Percentiles rank a stretch among this genome's conserved stretches.
Conservation (phyloP, 108 stramenopile genomes). For the Parietichytrium sp. region DNA sequence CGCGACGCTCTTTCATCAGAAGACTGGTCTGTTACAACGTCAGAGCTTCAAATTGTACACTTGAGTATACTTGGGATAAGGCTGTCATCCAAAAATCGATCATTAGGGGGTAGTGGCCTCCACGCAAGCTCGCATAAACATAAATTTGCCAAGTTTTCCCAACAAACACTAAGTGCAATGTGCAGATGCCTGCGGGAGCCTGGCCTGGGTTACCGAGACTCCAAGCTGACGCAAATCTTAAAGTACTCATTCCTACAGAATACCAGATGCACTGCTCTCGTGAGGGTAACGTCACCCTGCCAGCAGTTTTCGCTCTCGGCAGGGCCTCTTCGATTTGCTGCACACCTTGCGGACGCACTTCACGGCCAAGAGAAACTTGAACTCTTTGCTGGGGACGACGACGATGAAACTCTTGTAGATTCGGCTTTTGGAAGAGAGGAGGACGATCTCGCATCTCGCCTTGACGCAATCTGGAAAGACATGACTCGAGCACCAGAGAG, state of each 20-base stretch:
- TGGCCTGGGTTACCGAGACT: background rate
- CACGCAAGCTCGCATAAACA: slow-evolving; percentile 31
- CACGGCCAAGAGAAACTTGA: no score
- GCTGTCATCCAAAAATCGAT: background rate
- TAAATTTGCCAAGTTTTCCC: background rate
- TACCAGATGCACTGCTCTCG: background rate
- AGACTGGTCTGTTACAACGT: slow-evolving; percentile 12
- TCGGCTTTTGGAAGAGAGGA: no score
- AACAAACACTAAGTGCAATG: background rate
- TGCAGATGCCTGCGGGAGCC: background rate
- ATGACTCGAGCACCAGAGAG: no score
- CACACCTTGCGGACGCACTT: background rate
- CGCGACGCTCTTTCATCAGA: slow-evolving; percentile 4
- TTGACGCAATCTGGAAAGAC: no score
- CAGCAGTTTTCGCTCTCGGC: background rate
- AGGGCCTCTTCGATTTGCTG: slow-evolving; percentile 14
- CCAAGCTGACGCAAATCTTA: background rate
- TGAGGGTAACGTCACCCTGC: background rate
- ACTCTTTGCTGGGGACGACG: no score
- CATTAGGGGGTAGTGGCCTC: background rate
- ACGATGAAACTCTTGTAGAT: no score
- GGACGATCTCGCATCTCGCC: no score
- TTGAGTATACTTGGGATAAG: no score
- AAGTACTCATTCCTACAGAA: background rate
- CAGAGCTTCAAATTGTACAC: background rate